A percentile compares a stretch with the other conserved stretches of the same genome.
These are phyloP conservation scores for Pleurotus tuoliensis DNA, from an alignment of 768 basidiomycete genomes.

Conservation along the genomic window DNA sequence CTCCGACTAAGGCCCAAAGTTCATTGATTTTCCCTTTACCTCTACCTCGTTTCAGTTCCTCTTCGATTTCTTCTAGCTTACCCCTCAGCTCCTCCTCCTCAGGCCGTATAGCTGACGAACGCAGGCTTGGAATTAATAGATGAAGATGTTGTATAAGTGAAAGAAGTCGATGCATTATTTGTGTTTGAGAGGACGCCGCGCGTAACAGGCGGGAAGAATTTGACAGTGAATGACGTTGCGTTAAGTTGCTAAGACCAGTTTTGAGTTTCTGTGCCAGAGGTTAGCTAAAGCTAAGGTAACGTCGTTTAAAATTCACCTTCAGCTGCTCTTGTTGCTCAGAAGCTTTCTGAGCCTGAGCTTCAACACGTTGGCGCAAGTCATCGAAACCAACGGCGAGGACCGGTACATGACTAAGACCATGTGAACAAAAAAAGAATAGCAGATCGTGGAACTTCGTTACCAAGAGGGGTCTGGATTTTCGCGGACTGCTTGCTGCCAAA, in stretches of 20 bases:
- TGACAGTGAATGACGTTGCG: slow-evolving; percentile 58
- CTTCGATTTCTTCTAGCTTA: slow-evolving; percentile 68
- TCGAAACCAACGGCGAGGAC: slow-evolving; percentile 81
- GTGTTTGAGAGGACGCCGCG: slow-evolving; percentile 59
- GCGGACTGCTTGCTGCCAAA: slow-evolving; percentile 75
- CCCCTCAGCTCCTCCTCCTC: slow-evolving; percentile 78
- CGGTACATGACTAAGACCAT: slow-evolving; percentile 59
- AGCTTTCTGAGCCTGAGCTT: slow-evolving; percentile 68
- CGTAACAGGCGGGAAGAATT: slow-evolving; percentile 67
- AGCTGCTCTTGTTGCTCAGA: slow-evolving; percentile 64
- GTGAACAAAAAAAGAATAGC: not conserved
- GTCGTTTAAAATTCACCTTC: slow-evolving; percentile 32
- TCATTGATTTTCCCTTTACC: slow-evolving; percentile 75
- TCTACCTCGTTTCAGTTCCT: slow-evolving; percentile 55
- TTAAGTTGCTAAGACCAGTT: slow-evolving; percentile 55
- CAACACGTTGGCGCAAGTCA: slow-evolving; percentile 73
- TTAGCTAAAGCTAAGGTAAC: not conserved
- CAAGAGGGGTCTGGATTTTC: slow-evolving; percentile 83
- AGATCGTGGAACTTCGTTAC: slow-evolving; percentile 33
- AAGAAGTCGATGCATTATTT: slow-evolving; percentile 67
- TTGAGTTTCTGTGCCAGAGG: slow-evolving; percentile 51
- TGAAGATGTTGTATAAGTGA: slow-evolving; percentile 72
- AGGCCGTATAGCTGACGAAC: slow-evolving; percentile 69
- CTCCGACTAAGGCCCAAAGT: slow-evolving; percentile 80
- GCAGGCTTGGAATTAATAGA: slow-evolving; percentile 71